Evolutionary conservation across 2,329 filamentous ascomycete genomes (phyloP), one percentile per base, ranked within the genome.

Genomic region (Ceratocystis colombiana): DNA sequence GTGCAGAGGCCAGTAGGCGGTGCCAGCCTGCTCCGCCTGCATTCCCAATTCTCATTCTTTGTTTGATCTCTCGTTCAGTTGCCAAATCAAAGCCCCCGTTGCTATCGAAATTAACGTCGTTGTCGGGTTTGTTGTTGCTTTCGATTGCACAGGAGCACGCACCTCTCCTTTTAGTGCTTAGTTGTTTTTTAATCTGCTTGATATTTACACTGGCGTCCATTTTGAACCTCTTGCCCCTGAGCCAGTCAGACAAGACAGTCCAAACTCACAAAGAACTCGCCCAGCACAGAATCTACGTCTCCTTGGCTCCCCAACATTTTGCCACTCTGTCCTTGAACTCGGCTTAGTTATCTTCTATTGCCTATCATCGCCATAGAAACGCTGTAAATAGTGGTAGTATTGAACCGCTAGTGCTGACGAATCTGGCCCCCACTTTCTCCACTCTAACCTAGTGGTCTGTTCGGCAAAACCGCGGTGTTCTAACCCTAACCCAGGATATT

Each of bases 1-100:
- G 20, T 22, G 53, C 53, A 57, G 10, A 57, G 53, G 22, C 53
- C 53, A 57, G 30, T 10, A 28, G 8, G 53, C 53, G 20, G 53
- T 57, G 53, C 53, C 28, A 33, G 30, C 25, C 53, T 57, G 53
- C 25, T 57, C 53, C 53, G 28, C 53, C 22, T 57, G 28, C 53
- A 57, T 53, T 53, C 48, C 15, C 48, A 53, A 22, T 20, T 53
- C 48, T 22, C 48, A n/a, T 20, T n/a, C 48, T 25, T 20, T 53
- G 48, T 12, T 53, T 53, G n/a, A 8, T 22, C 33, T 37, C 33
- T 37, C 33, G 33, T 3, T 37, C 33, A 37, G 33, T 37, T 53
- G n/a, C n/a, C 48, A 53, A 12, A 53, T 6, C 53, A 28, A 57
- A 15, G 28, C 22, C 53, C 53, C 25, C 37, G 37, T 17, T 57